Evolutionary conservation across 106 monocot genomes (phyloP), one percentile per base, ranked within the genome.

Genomic region (Phalaenopsis equestris): DNA sequence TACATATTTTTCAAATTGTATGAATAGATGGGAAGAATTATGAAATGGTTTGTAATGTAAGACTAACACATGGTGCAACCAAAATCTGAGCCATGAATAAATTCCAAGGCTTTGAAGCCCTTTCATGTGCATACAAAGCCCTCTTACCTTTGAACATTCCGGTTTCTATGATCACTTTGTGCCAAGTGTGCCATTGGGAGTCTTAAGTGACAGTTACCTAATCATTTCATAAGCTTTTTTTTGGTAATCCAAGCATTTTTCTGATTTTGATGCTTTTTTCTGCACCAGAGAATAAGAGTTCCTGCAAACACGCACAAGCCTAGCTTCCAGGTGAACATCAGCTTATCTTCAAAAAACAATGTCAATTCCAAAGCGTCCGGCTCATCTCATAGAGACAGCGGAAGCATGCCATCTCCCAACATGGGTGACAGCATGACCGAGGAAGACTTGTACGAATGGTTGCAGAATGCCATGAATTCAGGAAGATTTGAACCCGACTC

Each of bases 221-320:
- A 12, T 12, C 52, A 12, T 52, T 52, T 52, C 12, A 12, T 52
- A 52, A 52, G 12, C 12, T 14, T 52, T 12, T 12, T 2, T 52
- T 52, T 52, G 11, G 52, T 52, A 52, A 52, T 61, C 61, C 61
- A 2, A 61, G 21, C 21, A 18, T n/a, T 23, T 5, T 21, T n/a
- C 21, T 61, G 61, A 61, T 21, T 61, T n/a, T 19, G 8, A 17
- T 57, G 57, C 61, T 10, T n/a, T 56, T 56, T 49, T 57, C 68
- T 82, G 23, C 68, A 61, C 11, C 86, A 98, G 94, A 94, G 92
- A 84, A 94, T 94, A 90, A 91, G 85, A 78, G 94, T 92, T 67
- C 86, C 88, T 14, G 88, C 87, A 52, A 99, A 99, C 87, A 91
- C 90, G 9, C 94, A 99, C 83, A 99, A 93, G 82, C 88, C 99